Evolutionary conservation across 2,329 filamentous ascomycete genomes (phyloP), one percentile per base, ranked within the genome.

Genomic region (Arthrobotrys entomopaga): DNA sequence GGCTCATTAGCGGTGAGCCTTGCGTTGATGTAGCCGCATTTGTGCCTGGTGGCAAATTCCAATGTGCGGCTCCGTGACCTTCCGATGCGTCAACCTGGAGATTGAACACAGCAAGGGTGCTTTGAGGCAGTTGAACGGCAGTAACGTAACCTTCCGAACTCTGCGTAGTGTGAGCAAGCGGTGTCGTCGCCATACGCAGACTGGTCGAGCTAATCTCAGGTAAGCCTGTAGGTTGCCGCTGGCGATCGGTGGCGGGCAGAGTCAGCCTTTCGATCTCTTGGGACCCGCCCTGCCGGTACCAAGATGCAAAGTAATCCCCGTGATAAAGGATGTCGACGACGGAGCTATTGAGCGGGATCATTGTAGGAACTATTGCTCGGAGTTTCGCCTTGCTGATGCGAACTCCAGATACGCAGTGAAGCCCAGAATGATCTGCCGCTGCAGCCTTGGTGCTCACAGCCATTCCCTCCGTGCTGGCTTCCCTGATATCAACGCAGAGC

Each of bases 221-320:
- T 64, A 74, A 67, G 70, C 70, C 43, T 4, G 50, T 34, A 15
- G 20, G 42, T 74, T 58, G 70, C 63, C 57, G 54, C 57, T 66
- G 70, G 16, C 42, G 69, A 67, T 74, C 70, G 43, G 70, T 74
- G 70, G 70, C 70, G 70, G 70, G 70, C 15, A 63, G 70, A 52
- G 63, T 67, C 70, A 67, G 56, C 70, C 50, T 66, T 67, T 74
- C 70, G 63, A 74, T 64, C 43, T 74, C 70, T 59, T 74, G 70
- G 49, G 70, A 63, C n/a, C 70, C 70, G 20, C 70, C 70, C 52
- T 58, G 63, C 49, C 70, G 70, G 20, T 58, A 74, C 70, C 70
- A 74, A n/a, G 50, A 42, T n/a, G 46, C 70, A 64, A 74, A 74
- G 48, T 66, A 74, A 46, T 74, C 70, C 26, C 70, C 70, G 16